A percentile compares a stretch with the other conserved stretches of the same genome.
These are phyloP conservation scores for Daldinia bambusicola DNA, from an alignment of 495 filamentous ascomycete species.

Conservation along the genomic window DNA sequence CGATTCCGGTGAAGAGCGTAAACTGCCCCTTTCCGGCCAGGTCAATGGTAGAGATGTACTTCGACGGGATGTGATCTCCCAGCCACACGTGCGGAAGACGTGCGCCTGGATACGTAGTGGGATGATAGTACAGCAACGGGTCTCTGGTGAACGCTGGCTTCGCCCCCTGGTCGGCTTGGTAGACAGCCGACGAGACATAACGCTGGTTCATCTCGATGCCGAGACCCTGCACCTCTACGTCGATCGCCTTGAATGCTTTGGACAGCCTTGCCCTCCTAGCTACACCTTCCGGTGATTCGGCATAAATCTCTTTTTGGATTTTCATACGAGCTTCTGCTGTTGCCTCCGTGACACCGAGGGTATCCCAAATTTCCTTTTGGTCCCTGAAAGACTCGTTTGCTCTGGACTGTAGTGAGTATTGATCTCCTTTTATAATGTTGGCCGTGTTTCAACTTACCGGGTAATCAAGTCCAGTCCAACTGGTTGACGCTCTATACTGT, in stretches of 20 bases:
- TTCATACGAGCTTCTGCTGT: background rate
- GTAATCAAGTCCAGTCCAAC: background rate
- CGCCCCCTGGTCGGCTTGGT: background rate
- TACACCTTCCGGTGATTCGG: background rate
- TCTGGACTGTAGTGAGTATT: background rate
- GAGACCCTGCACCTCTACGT: background rate
- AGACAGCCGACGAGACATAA: background rate
- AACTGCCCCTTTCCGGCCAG: background rate
- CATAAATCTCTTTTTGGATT: background rate
- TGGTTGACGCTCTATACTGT: slow-evolving; percentile 7
- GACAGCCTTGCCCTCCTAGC: background rate
- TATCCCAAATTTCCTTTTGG: background rate
- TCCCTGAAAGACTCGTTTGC: background rate
- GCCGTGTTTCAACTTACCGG: background rate
- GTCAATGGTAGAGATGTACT: background rate
- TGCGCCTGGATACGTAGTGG: background rate
- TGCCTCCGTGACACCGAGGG: background rate
- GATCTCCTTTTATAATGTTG: background rate
- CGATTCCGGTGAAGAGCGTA: background rate
- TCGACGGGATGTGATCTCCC: background rate
- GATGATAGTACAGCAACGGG: background rate
- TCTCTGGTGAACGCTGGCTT: background rate
- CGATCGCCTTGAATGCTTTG: background rate
- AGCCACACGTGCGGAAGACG: background rate
- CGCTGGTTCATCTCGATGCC: background rate